Evolutionary conservation across 805 yeast genomes (phyloP).

Genomic region (Kodamaea kakaduensis): DNA sequence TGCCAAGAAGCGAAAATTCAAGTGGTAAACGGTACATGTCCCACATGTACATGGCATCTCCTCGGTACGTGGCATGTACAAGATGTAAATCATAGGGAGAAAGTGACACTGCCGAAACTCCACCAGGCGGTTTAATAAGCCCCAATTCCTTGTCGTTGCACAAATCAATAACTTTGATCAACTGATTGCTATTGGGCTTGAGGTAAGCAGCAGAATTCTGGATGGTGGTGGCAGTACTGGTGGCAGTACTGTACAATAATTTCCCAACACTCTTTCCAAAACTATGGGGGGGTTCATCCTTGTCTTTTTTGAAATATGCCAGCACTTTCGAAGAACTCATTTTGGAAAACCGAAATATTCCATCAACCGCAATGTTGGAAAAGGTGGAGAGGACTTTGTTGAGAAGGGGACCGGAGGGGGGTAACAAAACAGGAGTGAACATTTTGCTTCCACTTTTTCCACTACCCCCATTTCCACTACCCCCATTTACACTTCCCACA

Average conservation of each 20-base stretch:
- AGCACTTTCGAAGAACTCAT: conserved; percentile 44
- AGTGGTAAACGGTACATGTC: conserved; percentile 50
- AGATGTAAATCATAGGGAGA: conserved; percentile 59
- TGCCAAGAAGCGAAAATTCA: conserved; percentile 53
- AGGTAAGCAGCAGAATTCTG: conserved; percentile 19
- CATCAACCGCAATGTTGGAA: conserved; percentile 52
- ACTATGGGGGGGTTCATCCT: conserved; percentile 18
- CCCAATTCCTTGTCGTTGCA: conserved; percentile 34
- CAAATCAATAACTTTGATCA: conserved; percentile 48
- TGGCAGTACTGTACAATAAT: conserved; percentile 32
- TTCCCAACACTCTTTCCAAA: conserved; percentile 31
- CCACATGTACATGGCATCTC: conserved; percentile 64
- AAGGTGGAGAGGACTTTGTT: conserved; percentile 46
- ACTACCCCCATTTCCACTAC: no score
- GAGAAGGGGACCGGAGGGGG: conserved; percentile 44
- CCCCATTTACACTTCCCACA: no score
- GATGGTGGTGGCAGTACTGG: conserved; percentile 22
- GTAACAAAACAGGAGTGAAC: conserved; percentile 45
- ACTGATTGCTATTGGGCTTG: conserved; percentile 31
- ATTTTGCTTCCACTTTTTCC: no score
- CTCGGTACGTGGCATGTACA: conserved; percentile 51
- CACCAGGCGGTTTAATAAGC: conserved; percentile 56
- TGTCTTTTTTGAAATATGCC: conserved; percentile 26
- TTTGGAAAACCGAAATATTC: conserved; percentile 45
- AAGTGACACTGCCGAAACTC: conserved; percentile 55